Base-by-base conservation (phyloP, 192 early-diverging fungal genomes). In the Coemansia sp. region DNA sequence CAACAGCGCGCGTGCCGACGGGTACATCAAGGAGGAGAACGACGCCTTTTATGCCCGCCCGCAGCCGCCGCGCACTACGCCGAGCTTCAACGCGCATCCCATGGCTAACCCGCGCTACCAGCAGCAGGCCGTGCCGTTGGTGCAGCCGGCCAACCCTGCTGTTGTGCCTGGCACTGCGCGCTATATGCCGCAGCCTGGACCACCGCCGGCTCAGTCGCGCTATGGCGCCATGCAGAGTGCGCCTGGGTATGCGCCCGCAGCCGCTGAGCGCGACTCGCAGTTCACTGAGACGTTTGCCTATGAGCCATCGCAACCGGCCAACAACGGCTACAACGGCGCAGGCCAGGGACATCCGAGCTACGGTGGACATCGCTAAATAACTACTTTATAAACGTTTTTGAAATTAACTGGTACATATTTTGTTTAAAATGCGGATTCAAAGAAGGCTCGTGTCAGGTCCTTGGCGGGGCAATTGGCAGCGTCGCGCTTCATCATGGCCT, bases 401-500 rank as follows among this genome's bases (percentile, higher is more conserved):
- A 9, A 9, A 14, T 4, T 41, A 41, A 9, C 21, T 6, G 19
- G 46, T 48, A 48, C 46, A 48, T 48, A 48, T 48, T 45, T 17
- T 27, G 1, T 2, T 46, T 24, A 48, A 48, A 48, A 48, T 24
- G 13, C 21, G 8, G 10, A 16, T 2, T 53, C 27, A 50, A 77
- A 73, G 63, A 82, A 82, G 0, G 68, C 16, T 33, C 59, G 37
- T 1, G 68, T 56, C 39, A 69, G 57, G 8, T 64, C 67, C 8
- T 46, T 66, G 33, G 36, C 46, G 17, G 74, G 74, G 34, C 84
- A 85, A 31, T 62, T 72, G n/a, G 84, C 69, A 27, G 75, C 68
- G 27, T 70, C 70, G 62, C 76, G 70, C 46, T 70, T 76, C 68
- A 69, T 35, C 54, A 73, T 51, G 19, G 84, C 84, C 16, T 76